Evolutionary conservation across 305 asterid species (phyloP), one percentile per base, ranked within the genome.

Genomic region (Petunia hybrid): DNA sequence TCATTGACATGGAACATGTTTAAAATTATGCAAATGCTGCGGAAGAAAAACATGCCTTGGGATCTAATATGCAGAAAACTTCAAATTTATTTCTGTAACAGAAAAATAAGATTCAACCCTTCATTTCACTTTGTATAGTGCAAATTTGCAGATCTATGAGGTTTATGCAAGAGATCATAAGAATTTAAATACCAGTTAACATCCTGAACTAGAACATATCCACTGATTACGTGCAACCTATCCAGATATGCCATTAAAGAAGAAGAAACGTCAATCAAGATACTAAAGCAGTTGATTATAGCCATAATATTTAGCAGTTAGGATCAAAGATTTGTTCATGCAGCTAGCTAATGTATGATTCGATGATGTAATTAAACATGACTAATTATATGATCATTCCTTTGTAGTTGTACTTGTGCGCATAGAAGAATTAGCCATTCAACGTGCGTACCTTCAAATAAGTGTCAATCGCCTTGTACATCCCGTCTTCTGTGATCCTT

Each of bases 381-480:
- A 8, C 56, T 48, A 48, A 48, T 0, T 9, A 51, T 51, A 9
- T 1, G 14, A 51, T 51, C 56, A 51, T 51, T 12, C 56, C 4
- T 13, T 51, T 51, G 57, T 51, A 51, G n/a, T 8, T 64, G 45
- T 64, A 31, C 42, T 38, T 6, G 16, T 64, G 42, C n/a, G 8
- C 42, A 40, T 40, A 38, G 41, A 40, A 63, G 5, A 22, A 31
- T 40, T 63, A 22, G 41, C 40, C 1, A 9, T 12, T 70, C 41
- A 45, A 70, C 12, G 45, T 12, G 56, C 82, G 31, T 71, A 94
- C 99, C 98, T 96, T 94, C 89, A 96, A 82, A 90, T 89, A 94
- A 77, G 93, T 94, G 85, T 96, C 98, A 46, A 90, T 90, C 82
- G 97, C 95, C 46, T 97, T 86, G 82, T 94, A 96, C 91, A 96